Base-by-base conservation (phyloP, 1,139 yeast genomes). In the Cylindricascospora bacillispora region DNA sequence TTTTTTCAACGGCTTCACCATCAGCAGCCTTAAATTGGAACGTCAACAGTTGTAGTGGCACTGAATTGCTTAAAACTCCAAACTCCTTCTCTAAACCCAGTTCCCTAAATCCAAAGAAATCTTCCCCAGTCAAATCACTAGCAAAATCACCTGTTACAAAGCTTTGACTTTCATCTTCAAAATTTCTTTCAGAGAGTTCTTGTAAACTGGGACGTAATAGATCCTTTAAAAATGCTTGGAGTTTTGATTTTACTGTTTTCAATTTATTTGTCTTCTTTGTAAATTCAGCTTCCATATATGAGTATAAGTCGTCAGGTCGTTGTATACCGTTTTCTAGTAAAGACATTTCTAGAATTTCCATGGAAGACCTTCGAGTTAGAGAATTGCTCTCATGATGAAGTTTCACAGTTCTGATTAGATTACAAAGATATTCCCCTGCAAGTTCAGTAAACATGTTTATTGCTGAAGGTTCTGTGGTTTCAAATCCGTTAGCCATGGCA, bases 71-170 rank as follows among this genome's bases (percentile, higher is more conserved):
- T 33, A 86, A 59, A 53, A 86, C 62, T n/a, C 92, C 86, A 53
- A 82, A 78, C 52, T 92, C 99, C 47, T 78, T 81, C 47, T 89
- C 98, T 39, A 92, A 62, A 0, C 98, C 98, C 28, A 92, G 63
- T 43, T 86, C 97, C 47, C 71, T 79, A 61, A 92, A 92, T 0
- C 99, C 99, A 60, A 92, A 92, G 65, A 86, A 89, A 57, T 92
- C 99, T 43, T 80, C 93, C 10, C 98, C 98, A 2, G 57, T 53
- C 29, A 89, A 62, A 39, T 85, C 95, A 45, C 73, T 79, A 1
- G 95, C 78, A 51, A 89, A 92, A 46, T 85, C 95, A 35, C 99
- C 99, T 13, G 92, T 81, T 44, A 86, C 61, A 47, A 86, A 89
- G 52, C 86, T 94, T 39, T 89, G 97, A 50, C 93, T 80, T 45